A percentile compares a stretch with the other conserved stretches of the same genome.
Evolutionary conservation across 1,284 basidiomycete genomes (phyloP).

Genomic region (Stereum hirsutum): DNA sequence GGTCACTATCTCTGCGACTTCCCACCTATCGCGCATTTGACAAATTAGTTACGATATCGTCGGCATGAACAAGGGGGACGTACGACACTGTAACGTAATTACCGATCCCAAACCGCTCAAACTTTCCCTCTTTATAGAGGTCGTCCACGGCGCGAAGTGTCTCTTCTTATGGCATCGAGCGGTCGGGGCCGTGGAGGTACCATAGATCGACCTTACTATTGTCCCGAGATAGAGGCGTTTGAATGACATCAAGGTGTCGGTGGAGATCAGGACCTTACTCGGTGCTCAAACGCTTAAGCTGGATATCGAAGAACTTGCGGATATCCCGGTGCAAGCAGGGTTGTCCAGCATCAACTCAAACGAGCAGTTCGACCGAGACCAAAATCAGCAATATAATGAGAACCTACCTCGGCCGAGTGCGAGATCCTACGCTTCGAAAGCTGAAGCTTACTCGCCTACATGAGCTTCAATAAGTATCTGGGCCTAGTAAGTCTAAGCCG

Average conservation of each 20-base stretch:
- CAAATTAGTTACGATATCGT: neutral
- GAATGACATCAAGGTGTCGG: too few species aligned
- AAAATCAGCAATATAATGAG: too few species aligned
- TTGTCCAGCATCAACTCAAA: too few species aligned
- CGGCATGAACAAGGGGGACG: slow-evolving; percentile 7
- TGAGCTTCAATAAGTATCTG: too few species aligned
- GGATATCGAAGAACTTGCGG: too few species aligned
- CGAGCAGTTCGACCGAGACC: too few species aligned
- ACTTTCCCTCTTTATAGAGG: slow-evolving; percentile 37
- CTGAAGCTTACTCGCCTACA: too few species aligned
- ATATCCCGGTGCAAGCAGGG: too few species aligned
- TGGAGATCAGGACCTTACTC: neutral
- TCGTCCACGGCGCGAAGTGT: slow-evolving; percentile 40
- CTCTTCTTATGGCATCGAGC: slow-evolving; percentile 33
- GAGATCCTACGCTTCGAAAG: too few species aligned
- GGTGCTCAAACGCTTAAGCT: too few species aligned
- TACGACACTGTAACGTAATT: slow-evolving; percentile 39
- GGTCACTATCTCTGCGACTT: slow-evolving; percentile 62
- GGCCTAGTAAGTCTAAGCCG: too few species aligned
- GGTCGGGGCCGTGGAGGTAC: slow-evolving; percentile 48
- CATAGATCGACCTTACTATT: slow-evolving; percentile 32
- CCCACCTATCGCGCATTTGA: slow-evolving; percentile 25
- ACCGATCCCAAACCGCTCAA: slow-evolving; percentile 37
- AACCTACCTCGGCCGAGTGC: too few species aligned
- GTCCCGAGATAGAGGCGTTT: neutral